A percentile compares a stretch with the other conserved stretches of the same genome.
Evolutionary conservation across 2,329 filamentous ascomycete species (phyloP).

Genomic region (Tolypocladium pustulatum): DNA sequence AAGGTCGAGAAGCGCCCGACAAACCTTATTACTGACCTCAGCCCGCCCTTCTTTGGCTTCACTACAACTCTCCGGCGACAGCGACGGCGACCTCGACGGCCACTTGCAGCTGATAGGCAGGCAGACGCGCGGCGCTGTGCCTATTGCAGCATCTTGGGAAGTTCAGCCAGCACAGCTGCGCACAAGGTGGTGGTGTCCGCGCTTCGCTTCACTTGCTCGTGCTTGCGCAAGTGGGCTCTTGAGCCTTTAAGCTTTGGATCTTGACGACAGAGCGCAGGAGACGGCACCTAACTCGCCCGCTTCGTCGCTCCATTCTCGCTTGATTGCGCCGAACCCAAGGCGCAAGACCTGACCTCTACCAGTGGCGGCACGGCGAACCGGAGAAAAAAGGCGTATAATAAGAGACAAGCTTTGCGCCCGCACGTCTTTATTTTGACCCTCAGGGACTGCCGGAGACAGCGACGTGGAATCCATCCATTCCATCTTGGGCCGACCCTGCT

Average conservation of each 20-base stretch:
- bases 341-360: not conserved
- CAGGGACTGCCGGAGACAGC: not conserved
- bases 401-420: not conserved
- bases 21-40: not conserved
- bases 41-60: not conserved
- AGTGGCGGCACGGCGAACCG: not conserved
- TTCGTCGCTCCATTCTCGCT: not conserved
- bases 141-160: not conserved
- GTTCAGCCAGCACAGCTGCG: not conserved
- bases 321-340: not conserved
- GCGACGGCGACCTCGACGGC: not conserved
- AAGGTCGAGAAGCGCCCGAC: not conserved
- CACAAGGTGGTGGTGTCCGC: not conserved
- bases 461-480: not conserved
- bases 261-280: not conserved
- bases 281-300: no score
- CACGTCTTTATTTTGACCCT: not conserved
- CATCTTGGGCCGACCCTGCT: not conserved
- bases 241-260: not conserved
- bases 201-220: not conserved
- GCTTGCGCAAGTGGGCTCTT: not conserved
- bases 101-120: not conserved
- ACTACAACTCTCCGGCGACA: not conserved
- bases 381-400: not conserved
- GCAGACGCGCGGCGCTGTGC: not conserved